phyloP scores from a whole-genome alignment of 129 eudicot species.

The Tanacetum coccineum region DNA sequence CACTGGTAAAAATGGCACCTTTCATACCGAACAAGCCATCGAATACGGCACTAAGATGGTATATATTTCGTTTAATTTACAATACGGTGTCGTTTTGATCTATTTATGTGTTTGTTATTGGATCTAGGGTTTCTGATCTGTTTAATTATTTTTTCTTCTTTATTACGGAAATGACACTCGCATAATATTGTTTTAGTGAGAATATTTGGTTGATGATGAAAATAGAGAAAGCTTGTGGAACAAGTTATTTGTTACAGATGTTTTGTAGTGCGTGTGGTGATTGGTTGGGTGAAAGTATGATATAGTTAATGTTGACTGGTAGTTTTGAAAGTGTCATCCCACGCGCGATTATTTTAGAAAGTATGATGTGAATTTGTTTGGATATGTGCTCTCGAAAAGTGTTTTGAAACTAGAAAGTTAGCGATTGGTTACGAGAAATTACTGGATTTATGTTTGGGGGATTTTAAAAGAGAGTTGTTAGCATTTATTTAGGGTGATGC shows the following conservation, averaged over 20 bases:
- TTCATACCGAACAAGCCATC: conserved; percentile 96
- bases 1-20: conserved; percentile 94
- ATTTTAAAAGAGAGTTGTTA: no score
- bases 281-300: no score
- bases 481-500: no score
- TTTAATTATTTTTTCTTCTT: conserved; percentile 8
- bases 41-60: conserved; percentile 99
- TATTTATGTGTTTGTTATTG: neutral
- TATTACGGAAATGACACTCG: conserved; percentile 2
- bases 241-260: neutral
- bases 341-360: no score
- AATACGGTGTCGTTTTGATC: conserved; percentile 10
- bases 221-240: conserved; percentile 3
- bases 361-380: neutral
- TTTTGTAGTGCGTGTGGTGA: no score
- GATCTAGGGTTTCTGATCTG: conserved; percentile 33
- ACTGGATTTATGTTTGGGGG: no score
- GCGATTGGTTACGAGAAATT: no score
- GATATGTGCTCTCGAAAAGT: neutral
- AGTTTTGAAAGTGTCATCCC: no score
- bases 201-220: neutral
- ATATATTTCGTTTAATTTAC: conserved; percentile 11
- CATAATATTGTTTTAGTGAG: no score
- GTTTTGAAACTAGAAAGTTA: no score
- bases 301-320: no score